phyloP scores from a whole-genome alignment of 495 filamentous ascomycete species.

The Schizothecium vesticola region DNA sequence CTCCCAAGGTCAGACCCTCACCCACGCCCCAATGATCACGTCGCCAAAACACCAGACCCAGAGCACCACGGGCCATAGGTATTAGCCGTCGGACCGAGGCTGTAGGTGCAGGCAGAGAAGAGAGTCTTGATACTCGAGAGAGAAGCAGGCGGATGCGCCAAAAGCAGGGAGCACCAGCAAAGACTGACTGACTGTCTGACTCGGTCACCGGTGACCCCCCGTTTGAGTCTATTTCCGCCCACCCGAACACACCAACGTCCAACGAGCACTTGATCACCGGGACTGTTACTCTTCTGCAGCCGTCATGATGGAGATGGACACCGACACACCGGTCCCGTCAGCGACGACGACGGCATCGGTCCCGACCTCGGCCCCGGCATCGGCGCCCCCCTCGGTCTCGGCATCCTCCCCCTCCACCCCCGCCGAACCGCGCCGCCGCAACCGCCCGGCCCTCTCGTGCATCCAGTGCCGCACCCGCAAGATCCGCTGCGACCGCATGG shows the following conservation, averaged over 20 bases:
- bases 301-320: conserved; percentile 15
- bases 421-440: conserved; percentile 30
- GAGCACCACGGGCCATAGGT: neutral
- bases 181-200: neutral
- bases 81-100: neutral
- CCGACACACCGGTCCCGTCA: neutral
- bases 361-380: neutral
- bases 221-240: neutral
- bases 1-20: neutral
- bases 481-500: conserved; percentile 50
- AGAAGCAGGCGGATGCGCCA: neutral
- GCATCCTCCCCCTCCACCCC: conserved; percentile 8
- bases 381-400: conserved; percentile 5
- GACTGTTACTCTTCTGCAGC: neutral
- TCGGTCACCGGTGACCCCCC: neutral
- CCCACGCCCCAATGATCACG: neutral
- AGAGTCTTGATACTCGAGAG: neutral
- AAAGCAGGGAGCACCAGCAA: neutral
- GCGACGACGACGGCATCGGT: conserved; percentile 7
- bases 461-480: conserved; percentile 51
- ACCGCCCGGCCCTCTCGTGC: conserved; percentile 45
- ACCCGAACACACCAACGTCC: neutral
- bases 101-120: neutral
- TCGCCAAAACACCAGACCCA: neutral
- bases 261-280: neutral